Percentiles rank a stretch among this genome's conserved stretches.
Conservation (phyloP, 306 rosid genomes). For the Lotus japonicus region DNA sequence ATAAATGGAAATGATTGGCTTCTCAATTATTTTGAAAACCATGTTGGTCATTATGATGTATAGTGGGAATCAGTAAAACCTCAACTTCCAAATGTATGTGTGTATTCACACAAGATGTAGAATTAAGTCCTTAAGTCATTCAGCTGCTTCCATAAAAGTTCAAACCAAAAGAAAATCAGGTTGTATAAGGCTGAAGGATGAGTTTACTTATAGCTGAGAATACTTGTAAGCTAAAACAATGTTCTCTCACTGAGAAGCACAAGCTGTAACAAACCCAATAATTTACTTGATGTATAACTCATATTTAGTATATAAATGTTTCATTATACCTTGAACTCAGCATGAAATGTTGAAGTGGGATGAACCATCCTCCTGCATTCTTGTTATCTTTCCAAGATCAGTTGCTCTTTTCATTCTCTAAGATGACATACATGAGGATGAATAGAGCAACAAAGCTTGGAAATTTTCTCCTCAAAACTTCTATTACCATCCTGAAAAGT, state of each 20-base stretch:
- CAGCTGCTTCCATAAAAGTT: background rate
- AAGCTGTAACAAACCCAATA: background rate
- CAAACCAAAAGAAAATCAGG: background rate
- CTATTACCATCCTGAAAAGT: too few relatives aligned
- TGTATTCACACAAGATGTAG: background rate
- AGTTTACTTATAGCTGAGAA: too few relatives aligned
- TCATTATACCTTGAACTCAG: background rate
- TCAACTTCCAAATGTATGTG: background rate
- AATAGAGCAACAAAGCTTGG: too few relatives aligned
- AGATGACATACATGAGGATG: too few relatives aligned
- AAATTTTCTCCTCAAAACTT: too few relatives aligned
- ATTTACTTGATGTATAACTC: background rate
- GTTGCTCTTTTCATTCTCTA: background rate
- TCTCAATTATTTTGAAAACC: constrained; percentile 9
- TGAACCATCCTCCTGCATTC: constrained; percentile 6
- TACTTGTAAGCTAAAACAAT: too few relatives aligned
- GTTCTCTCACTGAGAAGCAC: background rate
- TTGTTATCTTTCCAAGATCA: background rate
- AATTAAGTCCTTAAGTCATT: too few relatives aligned
- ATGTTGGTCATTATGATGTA: background rate
- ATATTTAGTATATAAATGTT: background rate
- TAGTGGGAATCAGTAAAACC: background rate
- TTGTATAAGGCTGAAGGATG: too few relatives aligned
- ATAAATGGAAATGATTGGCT: constrained; percentile 59
- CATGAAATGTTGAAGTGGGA: constrained; percentile 3